These are phyloP conservation scores for Xerocomus brunneocitrinus DNA, from an alignment of 768 basidiomycete genomes.

Conservation along the genomic window DNA sequence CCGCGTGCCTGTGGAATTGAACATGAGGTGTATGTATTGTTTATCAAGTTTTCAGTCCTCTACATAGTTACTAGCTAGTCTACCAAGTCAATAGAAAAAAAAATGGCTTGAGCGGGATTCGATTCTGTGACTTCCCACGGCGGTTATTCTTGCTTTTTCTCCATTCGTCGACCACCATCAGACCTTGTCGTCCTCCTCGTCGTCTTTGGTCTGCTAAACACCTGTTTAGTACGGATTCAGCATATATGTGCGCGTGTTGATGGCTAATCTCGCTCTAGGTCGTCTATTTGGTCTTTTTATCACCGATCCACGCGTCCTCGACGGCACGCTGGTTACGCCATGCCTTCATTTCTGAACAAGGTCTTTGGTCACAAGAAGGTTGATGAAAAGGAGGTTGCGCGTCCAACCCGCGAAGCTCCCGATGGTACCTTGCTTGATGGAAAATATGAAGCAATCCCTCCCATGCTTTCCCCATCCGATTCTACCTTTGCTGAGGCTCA, in stretches of 20 bases:
- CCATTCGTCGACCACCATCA: background rate
- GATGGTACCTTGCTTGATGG: constrained; percentile 58
- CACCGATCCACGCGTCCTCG: background rate
- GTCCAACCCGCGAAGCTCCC: constrained; percentile 32
- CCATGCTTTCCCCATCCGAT: constrained; percentile 31
- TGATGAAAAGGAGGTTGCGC: constrained; percentile 42
- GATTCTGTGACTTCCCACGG: constrained; percentile 15
- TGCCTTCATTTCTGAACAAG: constrained; percentile 71
- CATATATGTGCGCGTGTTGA: background rate
- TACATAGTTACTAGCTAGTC: no score
- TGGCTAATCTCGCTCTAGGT: constrained; percentile 6
- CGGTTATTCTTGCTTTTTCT: background rate
- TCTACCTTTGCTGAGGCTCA: constrained; percentile 11
- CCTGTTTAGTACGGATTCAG: background rate
- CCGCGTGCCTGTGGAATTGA: constrained; percentile 12
- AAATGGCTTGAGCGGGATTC: background rate
- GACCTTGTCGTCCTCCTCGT: background rate
- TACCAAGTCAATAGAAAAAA: background rate
- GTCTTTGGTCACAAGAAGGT: constrained; percentile 72
- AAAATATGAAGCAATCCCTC: constrained; percentile 68
- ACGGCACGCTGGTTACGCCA: constrained; percentile 18
- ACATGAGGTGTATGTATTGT: no score
- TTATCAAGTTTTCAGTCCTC: no score
- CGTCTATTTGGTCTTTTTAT: constrained; percentile 1
- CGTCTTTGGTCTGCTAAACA: background rate